Evolutionary conservation across 495 filamentous ascomycete genomes (phyloP), one percentile per base, ranked within the genome.

Genomic region (Parmelia sp.): DNA sequence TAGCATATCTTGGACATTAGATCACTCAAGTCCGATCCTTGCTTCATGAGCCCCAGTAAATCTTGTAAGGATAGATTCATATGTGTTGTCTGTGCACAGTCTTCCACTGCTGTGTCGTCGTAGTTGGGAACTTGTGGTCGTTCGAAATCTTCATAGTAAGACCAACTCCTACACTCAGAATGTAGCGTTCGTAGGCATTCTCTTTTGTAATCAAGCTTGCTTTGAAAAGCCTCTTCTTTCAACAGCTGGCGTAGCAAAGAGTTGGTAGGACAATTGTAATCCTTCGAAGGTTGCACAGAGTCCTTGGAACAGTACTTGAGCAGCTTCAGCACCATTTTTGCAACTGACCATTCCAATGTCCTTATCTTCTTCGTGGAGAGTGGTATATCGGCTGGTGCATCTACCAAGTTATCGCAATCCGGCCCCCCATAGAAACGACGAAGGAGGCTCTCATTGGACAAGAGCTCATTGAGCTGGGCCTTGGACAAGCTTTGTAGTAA

Each of bases 1-100:
- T 86, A 86, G 72, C 84, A 89, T 33, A 92, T 80, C 67, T 84
- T 86, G 4, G 78, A 79, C 12, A 87, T 71, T 76, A 56, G 49
- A 36, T 37, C 31, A 15, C 42, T 45, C 44, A 25, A 37, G 42
- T 57, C 55, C 2, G 37, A 35, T 6, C 62, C 12, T 17, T 39
- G 6, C 3, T 63, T 19, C 35, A 61, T 61, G 14, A 27, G 42
- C 23, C 17, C 19, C 8, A 71, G 51, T 27, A 66, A 12, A 7
- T 25, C 37, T 31, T 49, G 51, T 36, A 71, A 42, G 0, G 29
- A 37, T n/a, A 25, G 25, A 45, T 68, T 67, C 45, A 71, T 57
- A 0, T 39, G 25, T 12, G 40, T 39, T 23, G 35, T 53, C 4
- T 58, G 33, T 31, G 12, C 27, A 23, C 31, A 23, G 17, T 65